A percentile compares a stretch with the other conserved stretches of the same genome.
phyloP scores from a whole-genome alignment of 352 stramenopile species.

The Plasmopara muralis region DNA sequence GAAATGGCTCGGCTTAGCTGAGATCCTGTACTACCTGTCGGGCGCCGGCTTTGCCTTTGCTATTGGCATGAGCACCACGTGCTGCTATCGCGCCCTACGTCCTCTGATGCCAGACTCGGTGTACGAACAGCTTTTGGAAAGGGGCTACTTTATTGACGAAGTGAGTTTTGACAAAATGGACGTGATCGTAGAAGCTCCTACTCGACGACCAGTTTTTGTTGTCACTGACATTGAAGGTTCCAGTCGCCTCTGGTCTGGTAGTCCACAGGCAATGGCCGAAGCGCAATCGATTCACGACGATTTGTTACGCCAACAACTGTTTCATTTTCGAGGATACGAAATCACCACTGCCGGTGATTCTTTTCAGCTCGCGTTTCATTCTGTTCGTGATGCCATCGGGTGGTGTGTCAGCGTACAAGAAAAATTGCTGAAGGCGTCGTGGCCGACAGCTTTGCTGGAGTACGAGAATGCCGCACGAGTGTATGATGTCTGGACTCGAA shows the following conservation, averaged over 20 bases:
- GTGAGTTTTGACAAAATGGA: constrained; percentile 22
- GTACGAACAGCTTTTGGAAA: constrained; percentile 57
- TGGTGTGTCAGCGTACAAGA: constrained; percentile 64
- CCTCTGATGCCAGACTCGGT: constrained; percentile 54
- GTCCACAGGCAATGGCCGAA: constrained; percentile 44
- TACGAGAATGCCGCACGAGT: constrained; percentile 33
- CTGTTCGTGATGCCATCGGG: constrained; percentile 48
- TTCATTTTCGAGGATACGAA: constrained; percentile 62
- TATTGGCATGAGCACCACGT: constrained; percentile 54
- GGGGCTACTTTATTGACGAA: constrained; percentile 48
- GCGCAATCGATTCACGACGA: constrained; percentile 72
- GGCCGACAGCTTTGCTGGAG: constrained; percentile 44
- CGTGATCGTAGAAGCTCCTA: constrained; percentile 40
- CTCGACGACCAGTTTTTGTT: constrained; percentile 60
- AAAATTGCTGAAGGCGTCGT: constrained; percentile 51
- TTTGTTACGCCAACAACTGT: constrained; percentile 46
- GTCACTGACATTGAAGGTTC: constrained; percentile 79
- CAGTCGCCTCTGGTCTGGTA: constrained; percentile 52
- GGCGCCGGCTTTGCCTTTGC: constrained; percentile 50
- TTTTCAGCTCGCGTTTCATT: constrained; percentile 78
- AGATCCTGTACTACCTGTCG: constrained; percentile 57
- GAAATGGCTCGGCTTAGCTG: constrained; percentile 38
- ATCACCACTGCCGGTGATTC: constrained; percentile 73
- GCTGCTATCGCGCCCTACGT: constrained; percentile 50
- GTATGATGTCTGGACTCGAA: constrained; percentile 46